Percentiles rank a stretch among this genome's conserved stretches.
Conservation (phyloP, 345 rosid genomes). For the Brassica rapa region DNA sequence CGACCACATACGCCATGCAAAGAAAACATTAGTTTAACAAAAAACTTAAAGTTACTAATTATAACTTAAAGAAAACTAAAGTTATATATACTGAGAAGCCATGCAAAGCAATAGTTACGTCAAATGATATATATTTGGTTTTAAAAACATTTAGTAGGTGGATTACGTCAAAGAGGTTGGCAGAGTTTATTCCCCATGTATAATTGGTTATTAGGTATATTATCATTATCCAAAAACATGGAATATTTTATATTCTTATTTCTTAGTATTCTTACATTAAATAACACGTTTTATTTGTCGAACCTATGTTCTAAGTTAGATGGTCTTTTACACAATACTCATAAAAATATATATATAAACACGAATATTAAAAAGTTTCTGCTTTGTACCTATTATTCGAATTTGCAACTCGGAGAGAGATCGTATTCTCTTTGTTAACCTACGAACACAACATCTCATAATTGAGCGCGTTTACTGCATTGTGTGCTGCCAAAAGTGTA, state of each 20-base stretch:
- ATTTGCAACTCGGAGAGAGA: constrained; percentile 35
- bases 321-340: constrained; percentile 14
- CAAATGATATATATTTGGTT: neutral
- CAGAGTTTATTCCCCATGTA: neutral
- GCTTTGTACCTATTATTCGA: constrained; percentile 38
- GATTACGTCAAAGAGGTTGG: constrained; percentile 1
- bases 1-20: no score
- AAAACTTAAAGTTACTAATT: neutral
- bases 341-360: neutral
- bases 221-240: neutral
- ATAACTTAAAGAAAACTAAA: neutral
- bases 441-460: constrained; percentile 18
- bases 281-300: constrained; percentile 21
- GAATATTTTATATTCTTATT: constrained; percentile 8
- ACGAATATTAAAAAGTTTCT: constrained; percentile 26
- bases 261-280: constrained; percentile 12
- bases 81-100: neutral
- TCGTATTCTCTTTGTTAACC: constrained; percentile 38
- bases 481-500: neutral
- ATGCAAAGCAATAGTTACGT: neutral
- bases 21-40: no score
- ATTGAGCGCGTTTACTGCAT: neutral
- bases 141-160: neutral
- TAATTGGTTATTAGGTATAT: constrained; percentile 7
- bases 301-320: neutral